Percentiles rank a stretch among this genome's conserved stretches.
phyloP scores from a whole-genome alignment of 2,329 filamentous ascomycete genomes.

The Aspergillus sp. region DNA sequence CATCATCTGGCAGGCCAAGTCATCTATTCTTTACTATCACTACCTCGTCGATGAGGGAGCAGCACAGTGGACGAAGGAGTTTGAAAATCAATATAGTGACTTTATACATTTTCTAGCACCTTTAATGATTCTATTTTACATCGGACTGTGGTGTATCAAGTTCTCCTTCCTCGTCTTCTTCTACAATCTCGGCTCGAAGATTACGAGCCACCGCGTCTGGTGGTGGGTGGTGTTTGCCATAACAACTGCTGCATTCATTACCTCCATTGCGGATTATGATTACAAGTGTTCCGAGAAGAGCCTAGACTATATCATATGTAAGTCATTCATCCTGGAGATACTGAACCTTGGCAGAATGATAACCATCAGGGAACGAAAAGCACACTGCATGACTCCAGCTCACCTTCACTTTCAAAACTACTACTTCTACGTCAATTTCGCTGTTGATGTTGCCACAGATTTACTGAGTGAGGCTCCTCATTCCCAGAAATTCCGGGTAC shows the following conservation, averaged over 20 bases:
- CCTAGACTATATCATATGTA: slow-evolving; percentile 13
- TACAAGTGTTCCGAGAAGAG: slow-evolving; percentile 15
- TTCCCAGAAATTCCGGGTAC: no score
- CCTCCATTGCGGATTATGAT: slow-evolving; percentile 14
- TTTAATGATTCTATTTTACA: slow-evolving; percentile 16
- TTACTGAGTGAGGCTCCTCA: slow-evolving; percentile 12
- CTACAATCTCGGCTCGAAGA: slow-evolving; percentile 13
- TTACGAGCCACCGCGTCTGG: slow-evolving; percentile 15
- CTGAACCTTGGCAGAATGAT: background rate
- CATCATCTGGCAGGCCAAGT: slow-evolving; percentile 16
- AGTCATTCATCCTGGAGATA: background rate
- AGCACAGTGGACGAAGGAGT: slow-evolving; percentile 2
- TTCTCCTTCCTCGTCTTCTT: slow-evolving; percentile 19
- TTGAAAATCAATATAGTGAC: slow-evolving; percentile 6
- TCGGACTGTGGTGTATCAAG: slow-evolving; percentile 16
- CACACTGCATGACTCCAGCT: slow-evolving; percentile 7
- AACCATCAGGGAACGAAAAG: slow-evolving; percentile 1
- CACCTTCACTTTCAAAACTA: slow-evolving; percentile 17
- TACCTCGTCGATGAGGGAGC: slow-evolving; percentile 9
- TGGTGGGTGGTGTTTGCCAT: slow-evolving; percentile 15
- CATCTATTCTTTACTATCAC: slow-evolving; percentile 9
- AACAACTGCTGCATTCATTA: slow-evolving; percentile 11
- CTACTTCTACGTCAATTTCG: slow-evolving; percentile 14
- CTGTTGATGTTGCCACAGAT: slow-evolving; percentile 16
- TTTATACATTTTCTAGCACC: slow-evolving; percentile 14